A percentile compares a stretch with the other conserved stretches of the same genome.
phyloP scores from a whole-genome alignment of 2,329 filamentous ascomycete species.

The Colletotrichum sp. region DNA sequence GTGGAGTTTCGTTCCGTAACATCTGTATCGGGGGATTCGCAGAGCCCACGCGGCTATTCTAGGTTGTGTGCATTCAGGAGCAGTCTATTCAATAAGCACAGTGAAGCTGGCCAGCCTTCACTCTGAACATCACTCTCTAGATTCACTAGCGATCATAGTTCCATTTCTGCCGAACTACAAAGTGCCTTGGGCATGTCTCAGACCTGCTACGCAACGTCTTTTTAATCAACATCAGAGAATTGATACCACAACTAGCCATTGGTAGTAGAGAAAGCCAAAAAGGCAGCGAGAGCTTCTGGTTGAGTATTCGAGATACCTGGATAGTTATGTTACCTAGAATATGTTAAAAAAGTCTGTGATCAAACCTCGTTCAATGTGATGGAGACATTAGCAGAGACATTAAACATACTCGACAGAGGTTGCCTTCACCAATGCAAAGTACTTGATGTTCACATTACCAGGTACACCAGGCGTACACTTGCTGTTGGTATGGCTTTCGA shows the following conservation, averaged over 20 bases:
- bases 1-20: not conserved
- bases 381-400: not conserved
- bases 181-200: not conserved
- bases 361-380: not conserved
- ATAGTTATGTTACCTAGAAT: too few species aligned
- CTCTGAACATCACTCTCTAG: not conserved
- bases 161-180: not conserved
- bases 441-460: not conserved
- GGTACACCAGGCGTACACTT: rapidly evolving
- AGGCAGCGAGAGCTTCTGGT: rapidly evolving
- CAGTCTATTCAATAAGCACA: not conserved
- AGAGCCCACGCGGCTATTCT: not conserved
- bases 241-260: rapidly evolving
- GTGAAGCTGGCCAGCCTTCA: not conserved
- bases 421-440: not conserved
- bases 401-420: not conserved
- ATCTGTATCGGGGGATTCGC: not conserved
- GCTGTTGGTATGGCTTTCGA: not conserved
- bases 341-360: not conserved
- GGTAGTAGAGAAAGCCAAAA: not conserved
- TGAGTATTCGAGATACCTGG: rapidly evolving
- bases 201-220: too few species aligned
- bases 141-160: not conserved
- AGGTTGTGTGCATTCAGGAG: not conserved
- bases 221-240: rapidly evolving